phyloP scores from a whole-genome alignment of 1,284 basidiomycete genomes.

The Melampsora americana region DNA sequence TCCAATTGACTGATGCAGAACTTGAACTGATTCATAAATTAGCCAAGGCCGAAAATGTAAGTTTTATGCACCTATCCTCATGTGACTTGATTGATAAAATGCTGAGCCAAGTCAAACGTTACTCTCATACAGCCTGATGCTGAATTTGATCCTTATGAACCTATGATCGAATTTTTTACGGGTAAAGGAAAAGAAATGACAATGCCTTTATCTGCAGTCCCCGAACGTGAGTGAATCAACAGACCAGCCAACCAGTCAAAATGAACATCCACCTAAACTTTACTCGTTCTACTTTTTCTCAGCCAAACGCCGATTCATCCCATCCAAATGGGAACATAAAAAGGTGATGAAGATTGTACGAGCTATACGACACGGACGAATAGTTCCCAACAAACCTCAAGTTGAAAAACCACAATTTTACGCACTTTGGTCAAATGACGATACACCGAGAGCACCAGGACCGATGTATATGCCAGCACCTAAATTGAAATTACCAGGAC shows the following conservation, averaged over 20 bases:
- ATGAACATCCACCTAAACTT: not conserved
- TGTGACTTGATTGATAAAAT: constrained; percentile 12
- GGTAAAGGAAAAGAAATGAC: constrained; percentile 88
- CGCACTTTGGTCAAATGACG: constrained; percentile 75
- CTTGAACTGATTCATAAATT: constrained; percentile 90
- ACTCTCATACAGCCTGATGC: constrained; percentile 42
- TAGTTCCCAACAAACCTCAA: constrained; percentile 79
- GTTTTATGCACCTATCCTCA: constrained; percentile 70
- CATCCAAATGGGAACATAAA: constrained; percentile 99
- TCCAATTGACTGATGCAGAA: constrained; percentile 82
- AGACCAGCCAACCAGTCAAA: not conserved
- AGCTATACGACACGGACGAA: constrained; percentile 91
- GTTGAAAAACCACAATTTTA: constrained; percentile 75
- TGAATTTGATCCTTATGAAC: constrained; percentile 67
- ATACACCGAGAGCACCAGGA: constrained; percentile 51
- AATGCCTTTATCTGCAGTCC: constrained; percentile 84
- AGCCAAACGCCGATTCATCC: constrained; percentile 88
- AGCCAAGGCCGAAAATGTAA: constrained; percentile 86
- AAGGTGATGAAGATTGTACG: constrained; percentile 99
- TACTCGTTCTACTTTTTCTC: not conserved
- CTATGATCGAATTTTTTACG: constrained; percentile 94
- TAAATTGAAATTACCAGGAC: constrained; percentile 80
- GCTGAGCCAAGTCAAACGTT: not conserved
- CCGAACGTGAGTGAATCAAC: constrained; percentile 63
- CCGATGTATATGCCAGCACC: constrained; percentile 78